A percentile compares a stretch with the other conserved stretches of the same genome.
phyloP scores from a whole-genome alignment of 2,329 filamentous ascomycete species.

The Epichloe festucae region DNA sequence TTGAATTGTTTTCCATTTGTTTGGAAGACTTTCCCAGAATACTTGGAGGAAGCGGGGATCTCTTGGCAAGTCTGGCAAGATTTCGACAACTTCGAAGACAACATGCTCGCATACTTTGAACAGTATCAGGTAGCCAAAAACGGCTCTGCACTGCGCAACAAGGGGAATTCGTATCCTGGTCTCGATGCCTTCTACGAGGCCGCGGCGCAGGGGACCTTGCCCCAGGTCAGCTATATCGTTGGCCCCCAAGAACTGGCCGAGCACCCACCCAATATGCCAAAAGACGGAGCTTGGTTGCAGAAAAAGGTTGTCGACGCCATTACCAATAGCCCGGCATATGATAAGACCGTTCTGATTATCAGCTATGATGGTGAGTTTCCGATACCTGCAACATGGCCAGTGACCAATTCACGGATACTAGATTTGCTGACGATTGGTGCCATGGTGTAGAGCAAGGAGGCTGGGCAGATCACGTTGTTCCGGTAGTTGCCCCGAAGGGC shows the following conservation, averaged over 20 bases:
- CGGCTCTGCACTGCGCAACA: constrained; percentile 6
- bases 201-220: constrained; percentile 35
- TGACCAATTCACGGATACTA: no score
- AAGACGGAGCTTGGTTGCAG: constrained; percentile 42
- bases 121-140: constrained; percentile 9
- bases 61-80: constrained; percentile 38
- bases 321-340: constrained; percentile 32
- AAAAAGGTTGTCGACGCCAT: constrained; percentile 38
- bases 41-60: constrained; percentile 32
- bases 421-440: background rate
- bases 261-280: constrained; percentile 36
- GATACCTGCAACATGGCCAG: background rate
- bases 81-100: constrained; percentile 38
- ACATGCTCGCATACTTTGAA: constrained; percentile 31
- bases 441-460: constrained; percentile 33
- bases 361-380: constrained; percentile 32
- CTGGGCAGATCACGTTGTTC: constrained; percentile 38
- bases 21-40: constrained; percentile 37
- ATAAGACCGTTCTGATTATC: constrained; percentile 35
- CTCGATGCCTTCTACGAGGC: constrained; percentile 35
- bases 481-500: constrained; percentile 31
- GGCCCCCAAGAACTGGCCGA: constrained; percentile 33
- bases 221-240: constrained; percentile 37
- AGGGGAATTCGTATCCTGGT: constrained; percentile 28
- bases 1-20: constrained; percentile 38